Evolutionary conservation across 805 yeast genomes (phyloP).

Genomic region (Pachysolen tannophilus): DNA sequence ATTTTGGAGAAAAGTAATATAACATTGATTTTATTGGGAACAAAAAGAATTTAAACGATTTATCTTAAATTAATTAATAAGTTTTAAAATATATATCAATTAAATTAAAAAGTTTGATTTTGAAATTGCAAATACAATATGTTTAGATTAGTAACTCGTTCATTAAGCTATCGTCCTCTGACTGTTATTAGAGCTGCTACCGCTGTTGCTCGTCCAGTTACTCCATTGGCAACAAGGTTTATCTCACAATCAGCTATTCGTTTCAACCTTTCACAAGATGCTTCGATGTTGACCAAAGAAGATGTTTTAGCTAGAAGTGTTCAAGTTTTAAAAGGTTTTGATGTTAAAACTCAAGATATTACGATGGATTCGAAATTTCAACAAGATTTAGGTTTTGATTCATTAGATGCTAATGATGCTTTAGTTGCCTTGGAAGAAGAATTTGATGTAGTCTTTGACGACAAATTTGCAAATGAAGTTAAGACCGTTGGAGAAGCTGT

Average conservation of each 20-base stretch:
- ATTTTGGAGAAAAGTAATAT: too few species aligned
- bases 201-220: not conserved
- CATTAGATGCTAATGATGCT: slow-evolving; percentile 91
- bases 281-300: slow-evolving; percentile 58
- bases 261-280: slow-evolving; percentile 26
- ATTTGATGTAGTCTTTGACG: slow-evolving; percentile 26
- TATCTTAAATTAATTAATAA: too few species aligned
- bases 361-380: slow-evolving; percentile 39
- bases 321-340: slow-evolving; percentile 64
- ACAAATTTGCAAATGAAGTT: slow-evolving; percentile 46
- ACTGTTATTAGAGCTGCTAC: too few species aligned
- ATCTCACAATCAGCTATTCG: slow-evolving; percentile 9
- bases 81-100: too few species aligned
- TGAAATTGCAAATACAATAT: too few species aligned
- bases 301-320: slow-evolving; percentile 79
- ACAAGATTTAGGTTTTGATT: slow-evolving; percentile 81
- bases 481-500: slow-evolving; percentile 55
- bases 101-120: too few species aligned
- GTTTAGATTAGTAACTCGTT: slow-evolving; percentile 6
- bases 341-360: slow-evolving; percentile 18
- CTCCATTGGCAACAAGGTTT: slow-evolving; percentile 10
- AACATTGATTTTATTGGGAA: too few species aligned
- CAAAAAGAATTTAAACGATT: too few species aligned
- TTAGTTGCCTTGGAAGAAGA: slow-evolving; percentile 95
- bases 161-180: too few species aligned